Percentiles rank a stretch among this genome's conserved stretches.
Evolutionary conservation across 345 rosid species (phyloP).

Genomic region (Chamaenerion angustifolium): DNA sequence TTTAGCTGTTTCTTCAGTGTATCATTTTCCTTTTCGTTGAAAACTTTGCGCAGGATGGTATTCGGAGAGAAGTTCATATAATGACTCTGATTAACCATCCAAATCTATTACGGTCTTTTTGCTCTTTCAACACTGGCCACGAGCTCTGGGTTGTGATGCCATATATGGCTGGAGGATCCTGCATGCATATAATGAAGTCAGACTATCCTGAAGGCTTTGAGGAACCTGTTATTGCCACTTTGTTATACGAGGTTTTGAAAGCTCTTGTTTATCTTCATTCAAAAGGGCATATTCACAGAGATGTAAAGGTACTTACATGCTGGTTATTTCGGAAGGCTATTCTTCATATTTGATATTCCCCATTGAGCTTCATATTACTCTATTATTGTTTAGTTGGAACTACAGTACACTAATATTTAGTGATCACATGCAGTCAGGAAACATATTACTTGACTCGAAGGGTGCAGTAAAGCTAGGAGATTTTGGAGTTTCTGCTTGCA

Average conservation of each 20-base stretch:
- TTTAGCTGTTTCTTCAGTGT: background rate
- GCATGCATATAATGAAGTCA: constrained; percentile 89
- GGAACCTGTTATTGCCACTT: constrained; percentile 81
- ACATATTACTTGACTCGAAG: constrained; percentile 63
- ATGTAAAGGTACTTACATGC: constrained; percentile 62
- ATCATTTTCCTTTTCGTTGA: background rate
- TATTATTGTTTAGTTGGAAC: background rate
- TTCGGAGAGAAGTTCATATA: constrained; percentile 90
- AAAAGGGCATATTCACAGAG: constrained; percentile 95
- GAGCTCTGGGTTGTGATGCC: constrained; percentile 99
- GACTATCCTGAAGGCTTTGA: constrained; percentile 82
- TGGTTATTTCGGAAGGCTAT: background rate
- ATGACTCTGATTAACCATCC: constrained; percentile 89
- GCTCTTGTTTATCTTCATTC: constrained; percentile 94
- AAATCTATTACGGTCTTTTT: constrained; percentile 68
- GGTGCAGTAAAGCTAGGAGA: constrained; percentile 91
- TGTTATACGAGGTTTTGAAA: constrained; percentile 78
- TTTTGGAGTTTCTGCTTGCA: constrained; percentile 96
- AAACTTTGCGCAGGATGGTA: constrained; percentile 62
- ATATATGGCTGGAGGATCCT: constrained; percentile 96
- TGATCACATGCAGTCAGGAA: constrained; percentile 64
- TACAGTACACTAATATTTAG: constrained; percentile 7
- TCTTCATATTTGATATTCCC: background rate
- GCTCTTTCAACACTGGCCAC: constrained; percentile 75
- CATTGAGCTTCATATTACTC: background rate